These are phyloP conservation scores for Micromonas commoda DNA, from an alignment of 139 green algal genomes.

Conservation along the genomic window DNA sequence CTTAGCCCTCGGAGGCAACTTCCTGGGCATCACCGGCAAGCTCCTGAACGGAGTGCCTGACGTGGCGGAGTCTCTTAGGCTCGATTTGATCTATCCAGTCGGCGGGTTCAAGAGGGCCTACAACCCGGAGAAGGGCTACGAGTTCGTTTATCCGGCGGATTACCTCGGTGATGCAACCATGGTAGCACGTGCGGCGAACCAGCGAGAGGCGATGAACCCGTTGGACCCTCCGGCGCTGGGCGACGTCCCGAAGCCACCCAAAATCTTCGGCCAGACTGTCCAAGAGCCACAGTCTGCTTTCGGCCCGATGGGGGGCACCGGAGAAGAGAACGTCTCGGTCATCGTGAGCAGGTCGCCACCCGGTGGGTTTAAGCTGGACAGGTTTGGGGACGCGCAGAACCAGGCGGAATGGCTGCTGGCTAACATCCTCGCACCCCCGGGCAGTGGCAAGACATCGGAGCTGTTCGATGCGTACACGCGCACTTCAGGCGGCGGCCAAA, in stretches of 20 bases:
- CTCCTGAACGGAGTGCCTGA: slow-evolving; percentile 66
- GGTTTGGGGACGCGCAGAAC: slow-evolving; percentile 28
- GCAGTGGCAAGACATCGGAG: slow-evolving; percentile 41
- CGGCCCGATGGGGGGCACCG: slow-evolving; percentile 67
- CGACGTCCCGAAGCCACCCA: neutral
- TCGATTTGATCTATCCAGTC: slow-evolving; percentile 75
- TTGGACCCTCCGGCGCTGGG: slow-evolving; percentile 56
- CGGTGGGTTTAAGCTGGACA: neutral
- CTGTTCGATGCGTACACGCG: slow-evolving; percentile 46
- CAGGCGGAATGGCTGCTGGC: slow-evolving; percentile 53
- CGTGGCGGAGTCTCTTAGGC: slow-evolving; percentile 35
- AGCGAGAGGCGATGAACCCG: slow-evolving; percentile 50
- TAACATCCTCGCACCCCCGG: slow-evolving; percentile 48
- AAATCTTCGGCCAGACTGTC: neutral
- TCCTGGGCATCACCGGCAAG: slow-evolving; percentile 62
- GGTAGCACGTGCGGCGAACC: slow-evolving; percentile 54
- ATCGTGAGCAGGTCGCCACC: slow-evolving; percentile 51
- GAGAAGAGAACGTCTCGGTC: slow-evolving; percentile 84
- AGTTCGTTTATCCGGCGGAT: slow-evolving; percentile 72
- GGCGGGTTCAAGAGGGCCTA: slow-evolving; percentile 65
- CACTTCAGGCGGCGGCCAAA: slow-evolving; percentile 29
- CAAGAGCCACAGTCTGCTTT: slow-evolving; percentile 71
- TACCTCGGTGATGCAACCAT: slow-evolving; percentile 86
- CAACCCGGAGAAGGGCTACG: slow-evolving; percentile 60
- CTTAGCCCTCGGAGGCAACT: slow-evolving; percentile 71